Conservation (phyloP, 257 asterid species). For the Coffea eugenioides region DNA sequence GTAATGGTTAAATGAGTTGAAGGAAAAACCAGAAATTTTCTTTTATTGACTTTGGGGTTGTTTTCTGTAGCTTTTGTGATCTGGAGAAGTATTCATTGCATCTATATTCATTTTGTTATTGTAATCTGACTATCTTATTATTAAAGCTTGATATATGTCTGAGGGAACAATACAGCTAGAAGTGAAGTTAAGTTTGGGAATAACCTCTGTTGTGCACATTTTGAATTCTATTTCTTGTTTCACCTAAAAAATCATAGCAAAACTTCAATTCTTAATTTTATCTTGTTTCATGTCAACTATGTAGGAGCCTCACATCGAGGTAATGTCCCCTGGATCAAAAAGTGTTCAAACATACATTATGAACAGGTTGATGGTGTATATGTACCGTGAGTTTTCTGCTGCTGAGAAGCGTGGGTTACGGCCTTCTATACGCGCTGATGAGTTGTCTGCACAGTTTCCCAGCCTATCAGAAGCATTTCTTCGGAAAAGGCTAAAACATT, state of each 20-base stretch:
- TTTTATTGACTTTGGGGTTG: neutral
- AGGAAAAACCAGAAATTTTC: neutral
- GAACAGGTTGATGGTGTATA: constrained; percentile 84
- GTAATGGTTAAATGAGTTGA: neutral
- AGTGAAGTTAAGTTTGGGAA: neutral
- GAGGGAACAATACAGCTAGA: neutral
- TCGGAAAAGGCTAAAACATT: constrained; percentile 79
- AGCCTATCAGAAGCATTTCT: constrained; percentile 74
- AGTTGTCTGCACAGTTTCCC: constrained; percentile 77
- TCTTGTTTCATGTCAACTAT: constrained; percentile 18
- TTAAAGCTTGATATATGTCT: neutral
- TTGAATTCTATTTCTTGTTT: neutral
- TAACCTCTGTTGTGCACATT: neutral
- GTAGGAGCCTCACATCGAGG: constrained; percentile 97
- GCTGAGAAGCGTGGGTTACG: constrained; percentile 75
- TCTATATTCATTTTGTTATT: neutral
- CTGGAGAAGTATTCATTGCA: neutral
- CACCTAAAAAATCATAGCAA: neutral
- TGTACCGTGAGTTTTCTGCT: constrained; percentile 89
- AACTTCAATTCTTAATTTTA: neutral
- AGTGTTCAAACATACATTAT: constrained; percentile 69
- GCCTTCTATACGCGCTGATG: constrained; percentile 80
- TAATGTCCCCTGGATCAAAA: constrained; percentile 92
- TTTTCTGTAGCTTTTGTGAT: neutral
- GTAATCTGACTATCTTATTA: neutral